phyloP scores from a whole-genome alignment of 148 eudicot species.

The Fagopyrum esculentum region DNA sequence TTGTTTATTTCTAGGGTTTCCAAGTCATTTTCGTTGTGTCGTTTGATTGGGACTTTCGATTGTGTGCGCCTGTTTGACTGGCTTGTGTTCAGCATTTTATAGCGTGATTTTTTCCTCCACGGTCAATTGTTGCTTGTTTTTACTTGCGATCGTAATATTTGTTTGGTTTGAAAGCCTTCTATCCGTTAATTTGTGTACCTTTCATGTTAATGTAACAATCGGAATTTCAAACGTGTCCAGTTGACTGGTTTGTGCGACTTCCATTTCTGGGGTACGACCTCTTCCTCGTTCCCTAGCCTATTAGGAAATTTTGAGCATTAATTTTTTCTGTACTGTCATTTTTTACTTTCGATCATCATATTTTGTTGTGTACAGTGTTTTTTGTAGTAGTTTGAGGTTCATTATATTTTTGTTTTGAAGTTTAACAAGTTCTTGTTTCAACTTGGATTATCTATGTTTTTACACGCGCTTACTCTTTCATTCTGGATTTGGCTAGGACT shows the following conservation, averaged over 20 bases:
- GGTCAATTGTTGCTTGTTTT: too few relatives aligned
- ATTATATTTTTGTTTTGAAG: neutral
- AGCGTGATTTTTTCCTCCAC: too few relatives aligned
- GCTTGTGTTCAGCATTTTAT: neutral
- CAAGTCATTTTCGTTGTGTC: neutral
- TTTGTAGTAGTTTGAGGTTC: neutral
- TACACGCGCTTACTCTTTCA: neutral
- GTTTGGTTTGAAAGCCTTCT: too few relatives aligned
- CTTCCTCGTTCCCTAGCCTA: neutral
- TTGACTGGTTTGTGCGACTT: neutral
- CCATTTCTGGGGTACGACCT: neutral
- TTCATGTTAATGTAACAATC: too few relatives aligned
- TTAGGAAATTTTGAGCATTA: neutral
- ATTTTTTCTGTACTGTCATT: neutral
- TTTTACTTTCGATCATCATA: neutral
- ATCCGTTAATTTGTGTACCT: too few relatives aligned
- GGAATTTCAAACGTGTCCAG: too few relatives aligned
- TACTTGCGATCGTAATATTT: too few relatives aligned
- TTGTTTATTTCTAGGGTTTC: neutral
- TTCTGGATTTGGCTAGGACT: neutral
- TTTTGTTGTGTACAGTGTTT: neutral
- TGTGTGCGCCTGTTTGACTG: neutral
- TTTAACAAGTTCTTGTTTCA: neutral
- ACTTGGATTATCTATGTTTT: neutral
- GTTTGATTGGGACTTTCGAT: neutral